A percentile compares a stretch with the other conserved stretches of the same genome.
These are phyloP conservation scores for Trametes polyzona DNA, from an alignment of 1,284 basidiomycete genomes.

Conservation along the genomic window DNA sequence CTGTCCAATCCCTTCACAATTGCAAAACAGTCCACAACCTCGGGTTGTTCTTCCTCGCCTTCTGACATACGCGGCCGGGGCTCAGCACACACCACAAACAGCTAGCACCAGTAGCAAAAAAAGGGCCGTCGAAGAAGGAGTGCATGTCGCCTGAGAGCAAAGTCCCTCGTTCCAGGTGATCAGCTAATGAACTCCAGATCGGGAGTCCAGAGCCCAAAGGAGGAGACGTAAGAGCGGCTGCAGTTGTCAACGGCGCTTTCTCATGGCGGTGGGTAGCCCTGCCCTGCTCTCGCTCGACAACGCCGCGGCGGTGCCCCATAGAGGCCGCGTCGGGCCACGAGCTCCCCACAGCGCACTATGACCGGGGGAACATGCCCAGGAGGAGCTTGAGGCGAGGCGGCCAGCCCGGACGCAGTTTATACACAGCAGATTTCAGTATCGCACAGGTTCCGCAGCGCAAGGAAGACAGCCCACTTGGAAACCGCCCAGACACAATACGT, in stretches of 20 bases:
- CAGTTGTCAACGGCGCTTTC: conserved; percentile 2
- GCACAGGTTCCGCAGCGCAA: background rate
- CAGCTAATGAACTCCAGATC: too few relatives aligned
- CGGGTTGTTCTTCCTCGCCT: background rate
- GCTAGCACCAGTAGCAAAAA: background rate
- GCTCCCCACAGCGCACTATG: background rate
- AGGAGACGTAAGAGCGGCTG: conserved; percentile 4
- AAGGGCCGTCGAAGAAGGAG: background rate
- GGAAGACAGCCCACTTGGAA: background rate
- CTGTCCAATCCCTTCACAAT: background rate
- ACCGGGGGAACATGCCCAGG: conserved; percentile 2
- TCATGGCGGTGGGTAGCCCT: background rate
- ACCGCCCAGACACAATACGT: background rate
- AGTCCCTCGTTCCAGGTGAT: too few relatives aligned
- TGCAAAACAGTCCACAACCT: background rate
- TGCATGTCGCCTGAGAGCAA: background rate
- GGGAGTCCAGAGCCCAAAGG: background rate
- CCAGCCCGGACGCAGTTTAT: background rate
- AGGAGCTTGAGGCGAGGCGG: background rate
- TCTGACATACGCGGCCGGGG: conserved; percentile 6
- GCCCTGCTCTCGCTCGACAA: background rate
- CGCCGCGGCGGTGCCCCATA: background rate
- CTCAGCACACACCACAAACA: background rate
- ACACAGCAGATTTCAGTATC: background rate
- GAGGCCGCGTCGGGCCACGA: background rate